Evolutionary conservation across 192 early-diverging fungal species (phyloP).

Genomic region (Helicostylum pulchrum): DNA sequence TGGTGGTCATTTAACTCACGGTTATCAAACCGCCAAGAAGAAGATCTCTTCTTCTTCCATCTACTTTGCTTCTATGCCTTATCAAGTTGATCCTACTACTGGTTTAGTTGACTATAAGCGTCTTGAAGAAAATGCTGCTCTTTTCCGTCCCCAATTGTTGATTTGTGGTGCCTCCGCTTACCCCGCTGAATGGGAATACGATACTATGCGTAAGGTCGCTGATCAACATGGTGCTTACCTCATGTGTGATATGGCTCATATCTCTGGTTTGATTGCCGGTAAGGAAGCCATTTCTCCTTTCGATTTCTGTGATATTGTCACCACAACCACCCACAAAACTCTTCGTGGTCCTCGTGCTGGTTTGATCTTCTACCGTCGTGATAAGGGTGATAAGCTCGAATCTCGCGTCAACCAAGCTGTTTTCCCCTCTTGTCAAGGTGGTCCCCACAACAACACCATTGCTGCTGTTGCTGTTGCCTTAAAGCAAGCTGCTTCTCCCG

Average conservation of each 20-base stretch:
- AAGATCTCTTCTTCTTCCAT: slow-evolving; percentile 99
- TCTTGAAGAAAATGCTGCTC: slow-evolving; percentile 86
- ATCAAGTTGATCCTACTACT: slow-evolving; percentile 86
- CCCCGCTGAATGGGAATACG: slow-evolving; percentile 99
- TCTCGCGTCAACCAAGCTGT: slow-evolving; percentile 96
- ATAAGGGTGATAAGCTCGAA: slow-evolving; percentile 89
- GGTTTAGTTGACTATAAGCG: slow-evolving; percentile 94
- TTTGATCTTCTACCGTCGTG: slow-evolving; percentile 95
- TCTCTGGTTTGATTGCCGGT: slow-evolving; percentile 91
- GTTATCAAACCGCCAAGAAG: slow-evolving; percentile 99
- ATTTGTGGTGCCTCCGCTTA: slow-evolving; percentile 99
- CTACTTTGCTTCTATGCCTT: slow-evolving; percentile 99
- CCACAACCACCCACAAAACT: slow-evolving; percentile 99
- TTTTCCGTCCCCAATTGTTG: slow-evolving; percentile 97
- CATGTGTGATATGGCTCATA: slow-evolving; percentile 99
- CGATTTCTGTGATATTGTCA: slow-evolving; percentile 97
- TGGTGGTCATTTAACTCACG: slow-evolving; percentile 99
- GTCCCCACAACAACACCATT: slow-evolving; percentile 99
- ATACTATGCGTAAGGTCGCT: slow-evolving; percentile 92
- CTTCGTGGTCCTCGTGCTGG: slow-evolving; percentile 99
- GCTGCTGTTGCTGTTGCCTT: slow-evolving; percentile 96
- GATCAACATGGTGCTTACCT: slow-evolving; percentile 95
- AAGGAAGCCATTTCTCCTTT: slow-evolving; percentile 92
- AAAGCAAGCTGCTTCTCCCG: slow-evolving; percentile 93
- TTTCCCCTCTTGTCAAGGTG: slow-evolving; percentile 99